phyloP scores from a whole-genome alignment of 257 asterid species.

The Fraxinus quadrangulata region DNA sequence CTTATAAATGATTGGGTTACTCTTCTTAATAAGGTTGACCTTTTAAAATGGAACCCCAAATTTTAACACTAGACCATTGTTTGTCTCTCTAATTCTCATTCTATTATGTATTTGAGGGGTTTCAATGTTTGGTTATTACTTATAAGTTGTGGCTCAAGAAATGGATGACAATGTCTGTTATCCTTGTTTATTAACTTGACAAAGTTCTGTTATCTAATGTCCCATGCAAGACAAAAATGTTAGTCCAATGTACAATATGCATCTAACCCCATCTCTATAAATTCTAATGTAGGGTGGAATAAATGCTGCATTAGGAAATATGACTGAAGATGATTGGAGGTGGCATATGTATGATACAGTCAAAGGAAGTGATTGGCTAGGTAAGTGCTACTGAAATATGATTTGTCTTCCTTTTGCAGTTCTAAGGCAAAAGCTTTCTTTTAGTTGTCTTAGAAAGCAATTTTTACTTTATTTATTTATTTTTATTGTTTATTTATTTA shows the following conservation, averaged over 20 bases:
- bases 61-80: too few relatives aligned
- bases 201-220: neutral
- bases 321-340: conserved; percentile 99
- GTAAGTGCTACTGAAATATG: conserved; percentile 35
- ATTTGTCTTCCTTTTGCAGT: too few relatives aligned
- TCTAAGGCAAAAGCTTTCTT: neutral
- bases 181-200: neutral
- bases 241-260: neutral
- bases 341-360: conserved; percentile 99
- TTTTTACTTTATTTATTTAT: neutral
- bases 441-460: neutral
- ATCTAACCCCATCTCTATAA: neutral
- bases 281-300: conserved; percentile 74
- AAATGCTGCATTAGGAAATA: conserved; percentile 96
- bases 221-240: neutral
- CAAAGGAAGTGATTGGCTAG: conserved; percentile 98
- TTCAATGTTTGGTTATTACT: neutral
- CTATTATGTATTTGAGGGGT: neutral
- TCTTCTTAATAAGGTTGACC: too few relatives aligned
- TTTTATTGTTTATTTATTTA: too few relatives aligned
- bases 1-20: too few relatives aligned
- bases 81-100: neutral
- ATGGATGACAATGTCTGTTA: neutral
- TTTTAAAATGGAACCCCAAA: too few relatives aligned
- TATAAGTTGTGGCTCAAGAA: neutral